Conservation (phyloP, 768 basidiomycete genomes). For the Lactifluus hygrophoroides region DNA sequence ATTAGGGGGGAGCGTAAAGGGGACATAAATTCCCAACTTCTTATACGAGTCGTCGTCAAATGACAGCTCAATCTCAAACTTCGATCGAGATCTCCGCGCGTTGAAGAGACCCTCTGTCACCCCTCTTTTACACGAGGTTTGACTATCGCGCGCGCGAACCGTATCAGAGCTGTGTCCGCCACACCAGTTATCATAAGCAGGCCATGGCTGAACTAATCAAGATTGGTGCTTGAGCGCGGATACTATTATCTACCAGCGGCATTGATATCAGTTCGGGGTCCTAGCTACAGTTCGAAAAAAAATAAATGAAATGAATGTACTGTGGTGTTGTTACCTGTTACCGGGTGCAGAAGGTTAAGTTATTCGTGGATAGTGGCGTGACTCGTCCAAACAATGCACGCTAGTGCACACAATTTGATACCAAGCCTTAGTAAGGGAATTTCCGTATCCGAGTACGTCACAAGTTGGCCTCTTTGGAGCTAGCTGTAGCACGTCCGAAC, state of each 20-base stretch:
- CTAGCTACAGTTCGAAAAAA: neutral
- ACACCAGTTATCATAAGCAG: neutral
- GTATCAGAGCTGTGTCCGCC: neutral
- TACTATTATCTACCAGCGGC: neutral
- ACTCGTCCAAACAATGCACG: neutral
- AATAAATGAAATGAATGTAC: neutral
- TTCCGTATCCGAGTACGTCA: conserved; percentile 20
- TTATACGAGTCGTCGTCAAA: conserved; percentile 16
- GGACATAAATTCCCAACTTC: conserved; percentile 18
- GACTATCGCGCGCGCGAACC: neutral
- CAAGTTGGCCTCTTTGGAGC: conserved; percentile 38
- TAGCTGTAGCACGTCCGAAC: conserved; percentile 28
- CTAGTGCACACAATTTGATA: neutral
- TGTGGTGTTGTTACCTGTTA: too few relatives aligned
- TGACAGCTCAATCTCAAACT: conserved; percentile 19
- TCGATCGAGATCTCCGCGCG: conserved; percentile 22
- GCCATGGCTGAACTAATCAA: neutral
- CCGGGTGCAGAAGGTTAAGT: too few relatives aligned
- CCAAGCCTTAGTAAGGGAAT: neutral
- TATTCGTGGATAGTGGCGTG: neutral
- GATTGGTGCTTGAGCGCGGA: neutral
- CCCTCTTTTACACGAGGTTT: neutral
- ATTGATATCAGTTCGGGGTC: neutral
- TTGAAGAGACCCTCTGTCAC: conserved; percentile 13
- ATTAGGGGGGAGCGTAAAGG: conserved; percentile 25